Evolutionary conservation across 768 basidiomycete species (phyloP).

Genomic region (Coprinopsis sp.): DNA sequence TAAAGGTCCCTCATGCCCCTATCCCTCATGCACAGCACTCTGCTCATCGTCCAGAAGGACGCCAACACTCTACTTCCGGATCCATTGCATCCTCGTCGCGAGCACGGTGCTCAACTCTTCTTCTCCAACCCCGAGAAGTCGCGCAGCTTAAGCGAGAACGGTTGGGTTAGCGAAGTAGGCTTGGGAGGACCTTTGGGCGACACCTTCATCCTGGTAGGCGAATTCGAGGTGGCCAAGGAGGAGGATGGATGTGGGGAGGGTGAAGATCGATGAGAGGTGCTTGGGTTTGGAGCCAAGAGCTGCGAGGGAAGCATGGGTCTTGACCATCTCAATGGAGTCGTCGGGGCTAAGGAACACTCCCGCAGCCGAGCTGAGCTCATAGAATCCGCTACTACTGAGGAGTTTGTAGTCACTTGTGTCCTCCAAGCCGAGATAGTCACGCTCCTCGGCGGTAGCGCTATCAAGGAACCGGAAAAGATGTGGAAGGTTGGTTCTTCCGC

Average conservation of each 20-base stretch:
- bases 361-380: conserved; percentile 90
- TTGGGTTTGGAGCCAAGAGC: conserved; percentile 90
- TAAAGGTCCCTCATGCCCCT: conserved; percentile 79
- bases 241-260: conserved; percentile 74
- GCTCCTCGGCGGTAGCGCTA: conserved; percentile 76
- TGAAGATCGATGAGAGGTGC: conserved; percentile 77
- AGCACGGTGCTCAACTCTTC: conserved; percentile 80
- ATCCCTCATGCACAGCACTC: conserved; percentile 68
- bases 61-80: conserved; percentile 82
- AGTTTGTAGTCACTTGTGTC: conserved; percentile 83
- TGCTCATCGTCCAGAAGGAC: conserved; percentile 73
- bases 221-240: conserved; percentile 81
- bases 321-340: conserved; percentile 79
- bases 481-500: conserved; percentile 89
- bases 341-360: conserved; percentile 81
- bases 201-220: conserved; percentile 53
- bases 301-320: conserved; percentile 75
- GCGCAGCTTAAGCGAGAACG: conserved; percentile 69
- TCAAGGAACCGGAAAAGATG: conserved; percentile 89
- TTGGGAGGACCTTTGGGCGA: conserved; percentile 18
- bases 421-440: conserved; percentile 71
- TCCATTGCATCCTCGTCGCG: conserved; percentile 86
- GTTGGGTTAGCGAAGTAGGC: conserved; percentile 63
- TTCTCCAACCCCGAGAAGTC: conserved; percentile 66
- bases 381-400: conserved; percentile 81